Percentiles rank a stretch among this genome's conserved stretches.
phyloP scores from a whole-genome alignment of 2,329 filamentous ascomycete species.

The Arthroderma uncinatum region DNA sequence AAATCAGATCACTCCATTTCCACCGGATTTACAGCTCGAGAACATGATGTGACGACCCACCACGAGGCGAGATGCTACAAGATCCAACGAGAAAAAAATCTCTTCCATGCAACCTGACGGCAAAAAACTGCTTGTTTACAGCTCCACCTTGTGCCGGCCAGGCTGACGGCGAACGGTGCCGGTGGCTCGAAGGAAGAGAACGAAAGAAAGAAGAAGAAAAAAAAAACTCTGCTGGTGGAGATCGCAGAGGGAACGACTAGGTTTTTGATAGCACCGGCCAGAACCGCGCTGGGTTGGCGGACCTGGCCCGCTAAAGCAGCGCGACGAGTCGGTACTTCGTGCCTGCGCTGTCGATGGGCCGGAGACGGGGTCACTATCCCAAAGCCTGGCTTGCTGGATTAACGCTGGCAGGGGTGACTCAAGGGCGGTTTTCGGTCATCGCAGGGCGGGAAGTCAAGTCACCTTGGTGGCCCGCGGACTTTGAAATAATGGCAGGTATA shows the following conservation, averaged over 20 bases:
- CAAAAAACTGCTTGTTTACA: background rate
- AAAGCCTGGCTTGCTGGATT: background rate
- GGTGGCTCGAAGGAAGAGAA: background rate
- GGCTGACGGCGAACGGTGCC: background rate
- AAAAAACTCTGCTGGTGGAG: conserved; percentile 2
- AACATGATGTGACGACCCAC: conserved; percentile 2
- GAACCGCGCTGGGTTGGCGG: background rate
- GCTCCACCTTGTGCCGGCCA: background rate
- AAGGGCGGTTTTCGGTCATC: background rate
- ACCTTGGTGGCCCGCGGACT: background rate
- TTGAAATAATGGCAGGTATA: background rate
- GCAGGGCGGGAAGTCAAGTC: background rate
- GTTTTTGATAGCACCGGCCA: background rate
- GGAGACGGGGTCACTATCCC: background rate
- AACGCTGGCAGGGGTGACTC: background rate
- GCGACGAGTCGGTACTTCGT: background rate
- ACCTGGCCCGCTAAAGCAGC: conserved; percentile 1
- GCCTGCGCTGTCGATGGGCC: background rate
- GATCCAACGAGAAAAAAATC: background rate
- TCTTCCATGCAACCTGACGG: conserved; percentile 3
- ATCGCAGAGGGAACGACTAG: background rate
- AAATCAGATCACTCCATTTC: background rate
- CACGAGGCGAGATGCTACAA: background rate
- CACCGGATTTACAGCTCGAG: background rate
- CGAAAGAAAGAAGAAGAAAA: background rate